Conservation (phyloP, 768 basidiomycete genomes). For the Coprinopsis strossmayeri region DNA sequence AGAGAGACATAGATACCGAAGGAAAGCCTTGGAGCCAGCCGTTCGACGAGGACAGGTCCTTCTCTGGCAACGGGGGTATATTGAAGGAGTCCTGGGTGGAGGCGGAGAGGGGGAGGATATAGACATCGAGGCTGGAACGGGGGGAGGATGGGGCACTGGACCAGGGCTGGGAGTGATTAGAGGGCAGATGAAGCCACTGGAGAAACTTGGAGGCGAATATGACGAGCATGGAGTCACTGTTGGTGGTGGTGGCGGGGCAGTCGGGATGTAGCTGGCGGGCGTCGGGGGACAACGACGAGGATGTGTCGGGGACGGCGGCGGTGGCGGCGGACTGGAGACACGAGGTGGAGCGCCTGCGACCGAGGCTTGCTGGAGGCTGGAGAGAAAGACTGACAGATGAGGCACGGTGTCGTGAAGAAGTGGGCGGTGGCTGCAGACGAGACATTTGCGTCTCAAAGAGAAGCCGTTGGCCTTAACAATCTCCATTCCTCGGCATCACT, state of each 20-base stretch:
- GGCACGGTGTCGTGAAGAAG: slow-evolving; percentile 46
- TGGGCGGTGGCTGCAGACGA: slow-evolving; percentile 28
- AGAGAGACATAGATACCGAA: slow-evolving; percentile 19
- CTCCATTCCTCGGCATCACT: slow-evolving; percentile 2
- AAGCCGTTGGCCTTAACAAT: not conserved
- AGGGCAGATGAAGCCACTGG: slow-evolving; percentile 42
- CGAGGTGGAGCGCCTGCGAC: slow-evolving; percentile 47
- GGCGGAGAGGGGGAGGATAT: slow-evolving; percentile 25
- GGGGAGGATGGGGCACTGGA: slow-evolving; percentile 39
- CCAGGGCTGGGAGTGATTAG: slow-evolving; percentile 31
- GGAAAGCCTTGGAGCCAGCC: slow-evolving; percentile 22
- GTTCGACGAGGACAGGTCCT: slow-evolving; percentile 19
- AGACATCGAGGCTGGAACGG: slow-evolving; percentile 35
- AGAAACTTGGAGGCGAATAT: slow-evolving; percentile 45
- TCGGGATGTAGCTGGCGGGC: slow-evolving; percentile 7
- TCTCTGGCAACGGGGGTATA: slow-evolving; percentile 30
- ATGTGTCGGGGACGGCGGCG: no score
- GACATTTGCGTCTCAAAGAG: no score
- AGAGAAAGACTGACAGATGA: slow-evolving; percentile 54
- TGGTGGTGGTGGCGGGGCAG: slow-evolving; percentile 1
- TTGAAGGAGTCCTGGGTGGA: slow-evolving; percentile 35
- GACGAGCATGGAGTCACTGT: slow-evolving; percentile 39
- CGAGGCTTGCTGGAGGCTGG: slow-evolving; percentile 47
- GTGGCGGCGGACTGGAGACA: slow-evolving; percentile 28
- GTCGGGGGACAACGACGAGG: slow-evolving; percentile 12